phyloP scores from a whole-genome alignment of 2,329 filamentous ascomycete species.

The Pseudovirgaria hyperparasitica region DNA sequence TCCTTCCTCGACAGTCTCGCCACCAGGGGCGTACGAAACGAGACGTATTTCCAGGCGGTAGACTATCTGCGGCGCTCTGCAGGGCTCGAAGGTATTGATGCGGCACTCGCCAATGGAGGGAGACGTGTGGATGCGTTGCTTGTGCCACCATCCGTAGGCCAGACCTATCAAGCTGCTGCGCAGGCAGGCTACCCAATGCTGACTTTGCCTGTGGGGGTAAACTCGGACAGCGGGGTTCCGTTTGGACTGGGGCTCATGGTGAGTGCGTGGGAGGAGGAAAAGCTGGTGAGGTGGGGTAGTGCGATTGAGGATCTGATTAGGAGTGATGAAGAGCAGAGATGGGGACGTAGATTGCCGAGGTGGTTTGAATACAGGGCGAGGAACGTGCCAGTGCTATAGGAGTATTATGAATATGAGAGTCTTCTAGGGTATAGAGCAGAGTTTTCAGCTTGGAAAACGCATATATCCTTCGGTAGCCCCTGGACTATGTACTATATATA shows the following conservation, averaged over 20 bases:
- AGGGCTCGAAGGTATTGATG: slow-evolving; percentile 56
- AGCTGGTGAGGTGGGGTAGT: slow-evolving; percentile 46
- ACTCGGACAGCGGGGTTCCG: slow-evolving; percentile 30
- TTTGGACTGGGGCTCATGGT: slow-evolving; percentile 36
- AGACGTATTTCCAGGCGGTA: slow-evolving; percentile 56
- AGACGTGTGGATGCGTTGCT: slow-evolving; percentile 47
- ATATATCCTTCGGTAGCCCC: no score
- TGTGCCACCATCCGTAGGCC: slow-evolving; percentile 55
- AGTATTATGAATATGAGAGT: slow-evolving; percentile 6
- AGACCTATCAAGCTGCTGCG: slow-evolving; percentile 56
- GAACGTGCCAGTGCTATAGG: slow-evolving; percentile 23
- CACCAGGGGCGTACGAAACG: slow-evolving; percentile 47
- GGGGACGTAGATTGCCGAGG: slow-evolving; percentile 14
- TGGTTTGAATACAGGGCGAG: slow-evolving; percentile 26
- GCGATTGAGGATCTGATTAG: slow-evolving; percentile 33
- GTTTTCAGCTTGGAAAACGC: no score
- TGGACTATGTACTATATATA: no score
- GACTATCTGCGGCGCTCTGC: slow-evolving; percentile 45
- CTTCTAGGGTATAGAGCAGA: no score
- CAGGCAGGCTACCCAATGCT: slow-evolving; percentile 66
- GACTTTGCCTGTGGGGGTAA: slow-evolving; percentile 51
- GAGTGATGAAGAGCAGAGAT: no score
- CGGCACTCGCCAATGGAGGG: slow-evolving; percentile 40
- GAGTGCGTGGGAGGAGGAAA: slow-evolving; percentile 48
- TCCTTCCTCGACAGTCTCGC: slow-evolving; percentile 51